Evolutionary conservation across 148 eudicot genomes (phyloP).

Genomic region (Hydrangea macrophylla): DNA sequence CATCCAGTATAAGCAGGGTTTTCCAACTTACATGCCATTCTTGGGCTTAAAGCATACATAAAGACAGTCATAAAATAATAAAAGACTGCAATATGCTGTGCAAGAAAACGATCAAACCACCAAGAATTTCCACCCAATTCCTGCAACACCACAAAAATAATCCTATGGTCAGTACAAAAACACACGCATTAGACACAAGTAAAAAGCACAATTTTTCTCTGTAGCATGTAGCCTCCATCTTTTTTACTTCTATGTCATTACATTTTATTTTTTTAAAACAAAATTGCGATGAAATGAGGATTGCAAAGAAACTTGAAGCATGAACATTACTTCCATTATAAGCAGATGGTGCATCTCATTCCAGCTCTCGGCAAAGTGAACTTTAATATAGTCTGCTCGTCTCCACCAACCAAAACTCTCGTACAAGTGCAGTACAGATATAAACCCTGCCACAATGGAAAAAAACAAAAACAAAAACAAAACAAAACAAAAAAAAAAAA

Average conservation of each 20-base stretch:
- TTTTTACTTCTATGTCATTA: background rate
- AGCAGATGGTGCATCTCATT: conserved; percentile 99
- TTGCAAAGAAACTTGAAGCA: background rate
- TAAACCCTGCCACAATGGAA: conserved; percentile 76
- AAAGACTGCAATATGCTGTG: conserved; percentile 85
- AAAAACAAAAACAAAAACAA: too few relatives aligned
- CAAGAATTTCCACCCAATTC: conserved; percentile 89
- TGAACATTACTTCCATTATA: conserved; percentile 87
- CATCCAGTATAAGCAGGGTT: background rate
- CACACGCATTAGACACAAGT: too few relatives aligned
- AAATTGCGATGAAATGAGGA: background rate
- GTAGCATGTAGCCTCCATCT: too few relatives aligned
- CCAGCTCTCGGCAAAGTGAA: conserved; percentile 99
- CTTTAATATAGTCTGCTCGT: conserved; percentile 93
- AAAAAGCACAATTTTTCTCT: too few relatives aligned
- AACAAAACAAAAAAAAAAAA: background rate
- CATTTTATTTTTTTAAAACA: background rate
- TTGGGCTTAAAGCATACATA: conserved; percentile 90
- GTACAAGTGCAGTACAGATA: conserved; percentile 92
- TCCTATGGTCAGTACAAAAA: too few relatives aligned
- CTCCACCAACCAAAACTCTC: conserved; percentile 99
- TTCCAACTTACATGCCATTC: conserved; percentile 93
- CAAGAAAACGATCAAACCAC: conserved; percentile 95
- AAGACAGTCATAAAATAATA: conserved; percentile 85
- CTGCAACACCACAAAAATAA: conserved; percentile 63